A percentile compares a stretch with the other conserved stretches of the same genome.
phyloP scores from a whole-genome alignment of 371 early-diverging fungal species.

The Mortierella sp. region DNA sequence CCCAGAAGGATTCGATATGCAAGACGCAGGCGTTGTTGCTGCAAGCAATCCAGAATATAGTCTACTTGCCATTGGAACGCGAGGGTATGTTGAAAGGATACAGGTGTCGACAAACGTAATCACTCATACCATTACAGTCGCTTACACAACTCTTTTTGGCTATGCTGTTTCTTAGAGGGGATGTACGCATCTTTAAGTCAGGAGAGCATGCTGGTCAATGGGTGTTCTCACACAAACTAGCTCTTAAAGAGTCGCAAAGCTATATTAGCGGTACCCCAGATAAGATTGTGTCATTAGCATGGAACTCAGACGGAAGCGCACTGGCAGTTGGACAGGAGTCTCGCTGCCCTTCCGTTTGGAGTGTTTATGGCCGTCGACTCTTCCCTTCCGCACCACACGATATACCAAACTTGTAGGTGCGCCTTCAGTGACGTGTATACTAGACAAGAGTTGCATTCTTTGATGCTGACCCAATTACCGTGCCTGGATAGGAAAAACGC shows the following conservation, averaged over 20 bases:
- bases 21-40: constrained; percentile 58
- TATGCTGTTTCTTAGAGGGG: constrained; percentile 22
- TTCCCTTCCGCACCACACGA: constrained; percentile 70
- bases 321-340: constrained; percentile 77
- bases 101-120: not conserved
- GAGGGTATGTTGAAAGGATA: constrained; percentile 28
- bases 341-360: constrained; percentile 82
- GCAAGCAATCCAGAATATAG: constrained; percentile 55
- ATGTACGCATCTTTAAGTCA: constrained; percentile 51
- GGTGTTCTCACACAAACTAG: constrained; percentile 54
- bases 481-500: constrained; percentile 36
- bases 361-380: constrained; percentile 82
- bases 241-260: constrained; percentile 49
- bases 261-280: constrained; percentile 41
- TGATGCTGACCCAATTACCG: not conserved
- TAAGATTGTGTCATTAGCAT: constrained; percentile 62
- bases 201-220: constrained; percentile 56
- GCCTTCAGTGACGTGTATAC: not conserved
- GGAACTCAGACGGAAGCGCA: constrained; percentile 85
- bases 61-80: constrained; percentile 53
- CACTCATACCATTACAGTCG: not conserved
- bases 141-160: not conserved
- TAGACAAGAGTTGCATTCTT: not conserved
- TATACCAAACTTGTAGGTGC: constrained; percentile 47
- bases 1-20: constrained; percentile 56